Percentiles rank a stretch among this genome's conserved stretches.
Evolutionary conservation across 2,329 filamentous ascomycete species (phyloP).

Genomic region (Stylonectria norvegica): DNA sequence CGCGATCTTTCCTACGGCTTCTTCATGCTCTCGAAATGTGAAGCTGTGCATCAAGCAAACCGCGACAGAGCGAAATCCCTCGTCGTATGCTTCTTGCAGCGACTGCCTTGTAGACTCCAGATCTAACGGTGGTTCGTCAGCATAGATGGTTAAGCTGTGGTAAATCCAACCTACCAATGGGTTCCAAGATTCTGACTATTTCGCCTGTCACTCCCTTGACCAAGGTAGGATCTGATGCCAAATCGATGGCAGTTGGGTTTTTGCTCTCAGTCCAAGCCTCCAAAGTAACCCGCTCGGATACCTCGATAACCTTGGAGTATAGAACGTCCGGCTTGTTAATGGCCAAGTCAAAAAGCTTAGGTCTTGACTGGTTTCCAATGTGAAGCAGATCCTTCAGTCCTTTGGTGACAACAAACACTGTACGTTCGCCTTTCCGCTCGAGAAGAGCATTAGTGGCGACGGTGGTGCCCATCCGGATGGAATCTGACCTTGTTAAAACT

Average conservation of each 20-base stretch:
- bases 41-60: slow-evolving; percentile 90
- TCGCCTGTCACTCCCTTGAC: slow-evolving; percentile 65
- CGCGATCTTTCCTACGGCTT: slow-evolving; percentile 69
- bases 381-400: slow-evolving; percentile 85
- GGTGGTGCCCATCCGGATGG: slow-evolving; percentile 91
- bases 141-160: slow-evolving; percentile 35
- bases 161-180: slow-evolving; percentile 52
- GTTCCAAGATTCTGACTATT: slow-evolving; percentile 60
- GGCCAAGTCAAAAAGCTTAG: slow-evolving; percentile 84
- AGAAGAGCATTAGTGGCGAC: slow-evolving; percentile 88
- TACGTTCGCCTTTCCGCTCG: slow-evolving; percentile 82
- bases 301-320: slow-evolving; percentile 78
- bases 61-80: slow-evolving; percentile 72
- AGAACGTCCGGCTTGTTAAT: slow-evolving; percentile 82
- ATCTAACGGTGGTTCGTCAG: neutral
- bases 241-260: slow-evolving; percentile 47
- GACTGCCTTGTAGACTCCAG: slow-evolving; percentile 4
- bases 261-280: slow-evolving; percentile 77
- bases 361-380: slow-evolving; percentile 85
- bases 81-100: slow-evolving; percentile 58
- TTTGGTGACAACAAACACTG: slow-evolving; percentile 79
- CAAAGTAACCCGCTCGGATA: slow-evolving; percentile 82
- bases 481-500: slow-evolving; percentile 77
- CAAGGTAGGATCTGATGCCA: slow-evolving; percentile 32
- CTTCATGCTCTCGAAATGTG: slow-evolving; percentile 82